phyloP scores from a whole-genome alignment of 495 filamentous ascomycete species.

The Pyrenula aspistea region DNA sequence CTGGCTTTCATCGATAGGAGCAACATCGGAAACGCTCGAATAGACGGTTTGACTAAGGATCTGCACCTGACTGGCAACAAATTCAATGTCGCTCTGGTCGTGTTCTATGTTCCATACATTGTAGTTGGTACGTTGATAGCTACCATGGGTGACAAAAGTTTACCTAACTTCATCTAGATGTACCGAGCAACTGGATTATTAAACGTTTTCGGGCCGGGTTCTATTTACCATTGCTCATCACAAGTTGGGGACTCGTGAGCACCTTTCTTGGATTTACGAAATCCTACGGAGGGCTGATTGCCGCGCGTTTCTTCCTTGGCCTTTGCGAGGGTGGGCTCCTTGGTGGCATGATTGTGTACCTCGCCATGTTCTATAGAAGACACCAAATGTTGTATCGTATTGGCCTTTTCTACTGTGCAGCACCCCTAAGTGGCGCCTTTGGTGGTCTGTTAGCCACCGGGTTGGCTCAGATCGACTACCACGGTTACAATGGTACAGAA shows the following conservation, averaged over 20 bases:
- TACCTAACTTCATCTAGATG: conserved; percentile 20
- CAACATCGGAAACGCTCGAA: conserved; percentile 39
- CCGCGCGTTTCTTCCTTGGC: conserved; percentile 26
- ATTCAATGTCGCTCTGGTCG: conserved; percentile 31
- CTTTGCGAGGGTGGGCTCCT: conserved; percentile 27
- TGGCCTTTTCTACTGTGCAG: conserved; percentile 37
- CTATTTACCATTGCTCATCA: conserved; percentile 9
- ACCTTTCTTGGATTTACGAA: conserved; percentile 26
- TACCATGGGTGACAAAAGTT: neutral
- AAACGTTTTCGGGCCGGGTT: conserved; percentile 22
- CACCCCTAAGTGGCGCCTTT: conserved; percentile 36
- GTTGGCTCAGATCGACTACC: conserved; percentile 20
- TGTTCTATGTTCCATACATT: conserved; percentile 40
- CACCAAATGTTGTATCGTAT: conserved; percentile 29
- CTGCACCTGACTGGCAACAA: conserved; percentile 26
- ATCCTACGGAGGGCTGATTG: conserved; percentile 24
- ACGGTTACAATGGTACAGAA: conserved; percentile 22
- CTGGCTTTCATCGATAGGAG: conserved; percentile 33
- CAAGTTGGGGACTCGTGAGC: conserved; percentile 25
- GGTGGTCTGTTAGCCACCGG: conserved; percentile 31
- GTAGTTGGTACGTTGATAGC: neutral
- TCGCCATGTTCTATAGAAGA: conserved; percentile 35
- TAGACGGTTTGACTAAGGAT: conserved; percentile 27
- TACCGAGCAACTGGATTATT: conserved; percentile 30
- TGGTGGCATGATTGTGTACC: conserved; percentile 39